Evolutionary conservation across 768 basidiomycete species (phyloP), one percentile per base, ranked within the genome.

Genomic region (Russula olivacea): DNA sequence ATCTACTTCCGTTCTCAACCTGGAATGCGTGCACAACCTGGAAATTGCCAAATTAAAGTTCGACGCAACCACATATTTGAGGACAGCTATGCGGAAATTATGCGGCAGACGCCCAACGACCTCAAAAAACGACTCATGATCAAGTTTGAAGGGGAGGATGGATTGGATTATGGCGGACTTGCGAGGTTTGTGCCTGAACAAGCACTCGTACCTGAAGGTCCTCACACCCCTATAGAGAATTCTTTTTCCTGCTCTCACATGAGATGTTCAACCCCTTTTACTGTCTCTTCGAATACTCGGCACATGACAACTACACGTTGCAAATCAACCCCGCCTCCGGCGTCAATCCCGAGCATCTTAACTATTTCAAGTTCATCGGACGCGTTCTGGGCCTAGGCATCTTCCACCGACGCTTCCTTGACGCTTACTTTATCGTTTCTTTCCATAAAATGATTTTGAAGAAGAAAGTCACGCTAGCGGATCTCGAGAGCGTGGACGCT

Each of bases 181-280:
- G 97, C 95, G 45, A 87, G 96, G 93, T 93, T 69, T 41, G 84
- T 75, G 47, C 32, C 17, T 23, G 47, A 56, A 8, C 52, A 6
- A 49, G 36, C 36, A 30, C 21, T 36, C 48, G 17, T 48, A 1
- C 10, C 34, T 41, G 61, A 71, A 48, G 36, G 49, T 64, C 25
- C 30, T 55, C 40, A 45, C 63, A 40, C 38, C 10, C 48, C 23
- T 61, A 49, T 75, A 96, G 95, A 80, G 97, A 99, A 77, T 99
- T 98, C 81, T 98, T 99, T 83, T 99, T 98, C 89, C 79, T 99
- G 63, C 83, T 99, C 53, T 98, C 96, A 38, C 97, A 99, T 74
- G 97, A 98, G 76, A 98, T 99, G 97, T 98, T 99, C 81, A 97
- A 98, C 76, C 97, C 97, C 25, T 98, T 98, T 83, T 98, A 99